phyloP scores from a whole-genome alignment of 2,329 filamentous ascomycete genomes.

The Hypoxylon sp. region DNA sequence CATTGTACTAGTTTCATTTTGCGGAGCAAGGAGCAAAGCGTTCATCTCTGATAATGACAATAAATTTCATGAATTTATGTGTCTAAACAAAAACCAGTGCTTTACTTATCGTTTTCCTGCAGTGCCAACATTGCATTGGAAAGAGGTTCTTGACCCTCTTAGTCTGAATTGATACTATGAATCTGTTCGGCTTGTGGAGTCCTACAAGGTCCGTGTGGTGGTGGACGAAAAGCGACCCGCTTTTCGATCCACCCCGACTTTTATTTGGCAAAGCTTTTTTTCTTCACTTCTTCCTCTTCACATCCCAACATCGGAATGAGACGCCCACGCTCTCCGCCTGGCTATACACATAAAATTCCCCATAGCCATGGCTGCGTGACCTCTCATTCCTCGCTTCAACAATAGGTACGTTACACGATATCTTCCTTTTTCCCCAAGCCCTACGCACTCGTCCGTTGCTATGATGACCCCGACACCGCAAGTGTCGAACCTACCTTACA shows the following conservation, averaged over 20 bases:
- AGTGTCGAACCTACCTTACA: conserved; percentile 54
- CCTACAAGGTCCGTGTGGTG: conserved; percentile 2
- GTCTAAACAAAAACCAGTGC: neutral
- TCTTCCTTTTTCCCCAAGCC: neutral
- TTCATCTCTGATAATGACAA: conserved; percentile 36
- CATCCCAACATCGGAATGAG: conserved; percentile 11
- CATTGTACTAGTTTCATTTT: conserved; percentile 19
- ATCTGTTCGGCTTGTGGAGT: neutral
- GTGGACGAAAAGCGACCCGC: conserved; percentile 10
- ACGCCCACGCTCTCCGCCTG: conserved; percentile 6
- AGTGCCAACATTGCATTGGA: neutral
- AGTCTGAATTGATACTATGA: neutral
- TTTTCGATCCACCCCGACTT: conserved; percentile 18
- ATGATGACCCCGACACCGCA: conserved; percentile 57
- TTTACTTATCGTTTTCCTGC: neutral
- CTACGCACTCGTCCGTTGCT: conserved; percentile 13
- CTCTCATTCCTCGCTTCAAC: neutral
- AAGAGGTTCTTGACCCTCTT: neutral
- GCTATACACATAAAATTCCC: neutral
- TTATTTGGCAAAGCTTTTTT: conserved; percentile 31
- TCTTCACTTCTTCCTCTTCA: conserved; percentile 12
- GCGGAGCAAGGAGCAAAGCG: conserved; percentile 19
- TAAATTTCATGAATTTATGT: neutral
- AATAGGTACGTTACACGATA: conserved; percentile 22
- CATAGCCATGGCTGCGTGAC: neutral